Percentiles rank a stretch among this genome's conserved stretches.
Evolutionary conservation across 2,329 filamentous ascomycete species (phyloP).

Genomic region (Aspergillus viridinutans): DNA sequence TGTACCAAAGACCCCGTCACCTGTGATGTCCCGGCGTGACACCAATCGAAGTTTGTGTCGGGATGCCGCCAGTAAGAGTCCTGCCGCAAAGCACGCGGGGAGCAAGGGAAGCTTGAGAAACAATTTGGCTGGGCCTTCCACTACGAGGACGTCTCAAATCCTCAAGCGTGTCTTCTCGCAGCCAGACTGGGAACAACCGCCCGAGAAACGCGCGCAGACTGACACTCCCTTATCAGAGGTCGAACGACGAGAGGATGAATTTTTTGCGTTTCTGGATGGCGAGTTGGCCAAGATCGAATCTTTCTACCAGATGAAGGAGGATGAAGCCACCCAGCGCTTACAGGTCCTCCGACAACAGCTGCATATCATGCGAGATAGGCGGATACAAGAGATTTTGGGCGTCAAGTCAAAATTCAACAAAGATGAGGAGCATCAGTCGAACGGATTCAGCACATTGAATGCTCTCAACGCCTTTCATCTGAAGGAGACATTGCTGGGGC

Average conservation of each 20-base stretch:
- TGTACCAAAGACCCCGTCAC: conserved; percentile 21
- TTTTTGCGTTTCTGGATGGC: conserved; percentile 76
- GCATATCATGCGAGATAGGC: conserved; percentile 84
- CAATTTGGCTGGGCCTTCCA: conserved; percentile 24
- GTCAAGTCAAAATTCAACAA: conserved; percentile 30
- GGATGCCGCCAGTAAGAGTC: conserved; percentile 5
- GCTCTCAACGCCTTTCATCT: conserved; percentile 26
- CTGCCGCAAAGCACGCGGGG: conserved; percentile 5
- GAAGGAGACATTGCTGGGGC: conserved; percentile 42
- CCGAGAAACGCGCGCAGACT: conserved; percentile 47
- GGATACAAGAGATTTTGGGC: conserved; percentile 66
- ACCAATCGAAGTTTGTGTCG: conserved; percentile 6
- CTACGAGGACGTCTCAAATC: conserved; percentile 22
- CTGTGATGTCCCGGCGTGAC: conserved; percentile 18
- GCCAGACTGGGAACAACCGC: conserved; percentile 37
- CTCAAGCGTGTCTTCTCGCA: conserved; percentile 40
- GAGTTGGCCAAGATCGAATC: conserved; percentile 88
- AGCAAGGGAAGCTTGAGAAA: conserved; percentile 16
- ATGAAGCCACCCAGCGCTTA: conserved; percentile 72
- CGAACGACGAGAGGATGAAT: conserved; percentile 72
- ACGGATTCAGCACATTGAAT: conserved; percentile 16
- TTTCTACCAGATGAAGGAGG: conserved; percentile 85
- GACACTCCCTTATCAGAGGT: conserved; percentile 58
- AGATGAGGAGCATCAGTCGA: conserved; percentile 15
- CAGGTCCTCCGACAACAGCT: conserved; percentile 73